phyloP scores from a whole-genome alignment of 2,329 filamentous ascomycete species.

The Pseudogymnoascus sp. region DNA sequence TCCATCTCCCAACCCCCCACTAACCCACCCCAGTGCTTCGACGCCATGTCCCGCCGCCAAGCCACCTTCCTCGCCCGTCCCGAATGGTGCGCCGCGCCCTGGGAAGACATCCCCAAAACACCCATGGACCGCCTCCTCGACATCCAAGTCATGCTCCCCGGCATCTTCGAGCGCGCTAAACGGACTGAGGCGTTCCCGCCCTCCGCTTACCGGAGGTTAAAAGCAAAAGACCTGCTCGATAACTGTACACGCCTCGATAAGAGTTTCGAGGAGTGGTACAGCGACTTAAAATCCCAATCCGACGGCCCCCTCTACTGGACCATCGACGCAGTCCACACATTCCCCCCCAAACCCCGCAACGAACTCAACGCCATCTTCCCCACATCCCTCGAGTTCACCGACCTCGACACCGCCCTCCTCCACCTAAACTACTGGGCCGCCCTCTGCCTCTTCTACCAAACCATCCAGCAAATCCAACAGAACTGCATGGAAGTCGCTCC shows the following conservation, averaged over 20 bases:
- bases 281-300: slow-evolving; percentile 25
- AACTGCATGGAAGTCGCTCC: not conserved
- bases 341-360: slow-evolving; percentile 34
- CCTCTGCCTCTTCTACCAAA: slow-evolving; percentile 43
- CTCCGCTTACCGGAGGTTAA: slow-evolving; percentile 36
- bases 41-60: slow-evolving; percentile 43
- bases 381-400: slow-evolving; percentile 36
- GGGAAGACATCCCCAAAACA: slow-evolving; percentile 45
- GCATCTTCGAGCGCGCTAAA: slow-evolving; percentile 41
- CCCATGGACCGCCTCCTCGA: slow-evolving; percentile 47
- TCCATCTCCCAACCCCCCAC: not conserved
- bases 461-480: slow-evolving; percentile 39
- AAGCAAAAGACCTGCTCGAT: slow-evolving; percentile 42
- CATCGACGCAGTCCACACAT: slow-evolving; percentile 26
- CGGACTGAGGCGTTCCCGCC: slow-evolving; percentile 34
- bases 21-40: slow-evolving; percentile 33
- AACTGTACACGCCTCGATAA: slow-evolving; percentile 42
- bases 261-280: slow-evolving; percentile 43
- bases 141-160: slow-evolving; percentile 40
- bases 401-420: slow-evolving; percentile 38
- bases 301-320: slow-evolving; percentile 33
- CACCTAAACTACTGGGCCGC: slow-evolving; percentile 50
- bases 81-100: slow-evolving; percentile 47
- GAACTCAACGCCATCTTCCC: slow-evolving; percentile 23
- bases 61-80: slow-evolving; percentile 44